Evolutionary conservation across 768 basidiomycete species (phyloP).

Genomic region (Saitozyma podzolica): DNA sequence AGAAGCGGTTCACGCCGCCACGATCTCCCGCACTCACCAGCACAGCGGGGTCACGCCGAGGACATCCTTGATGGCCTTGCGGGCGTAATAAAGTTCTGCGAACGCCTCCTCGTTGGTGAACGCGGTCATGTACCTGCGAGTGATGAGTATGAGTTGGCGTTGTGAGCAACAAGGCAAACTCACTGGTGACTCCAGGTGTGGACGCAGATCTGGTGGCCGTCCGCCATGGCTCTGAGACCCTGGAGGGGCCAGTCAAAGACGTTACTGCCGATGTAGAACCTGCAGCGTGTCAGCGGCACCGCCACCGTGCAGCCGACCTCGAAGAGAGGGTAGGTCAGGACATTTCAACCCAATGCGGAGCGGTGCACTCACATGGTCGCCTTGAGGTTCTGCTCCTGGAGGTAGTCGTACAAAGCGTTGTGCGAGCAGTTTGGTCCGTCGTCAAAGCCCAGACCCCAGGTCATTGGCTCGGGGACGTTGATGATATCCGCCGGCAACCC

Average conservation of each 20-base stretch:
- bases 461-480: constrained; percentile 45
- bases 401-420: constrained; percentile 54
- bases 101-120: constrained; percentile 50
- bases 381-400: constrained; percentile 46
- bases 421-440: constrained; percentile 54
- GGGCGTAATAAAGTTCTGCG: constrained; percentile 48
- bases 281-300: constrained; percentile 8
- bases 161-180: background rate
- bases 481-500: constrained; percentile 45
- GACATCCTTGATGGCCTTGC: constrained; percentile 41
- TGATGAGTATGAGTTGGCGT: background rate
- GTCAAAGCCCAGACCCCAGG: constrained; percentile 52
- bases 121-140: constrained; percentile 61
- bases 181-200: constrained; percentile 46
- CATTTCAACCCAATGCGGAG: too few species aligned
- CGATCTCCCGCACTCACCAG: constrained; percentile 29
- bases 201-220: constrained; percentile 51
- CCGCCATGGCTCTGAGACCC: constrained; percentile 48
- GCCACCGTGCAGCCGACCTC: too few species aligned
- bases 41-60: constrained; percentile 41
- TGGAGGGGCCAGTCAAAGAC: constrained; percentile 54
- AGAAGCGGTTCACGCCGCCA: background rate
- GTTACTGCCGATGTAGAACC: constrained; percentile 55
- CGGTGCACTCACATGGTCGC: constrained; percentile 50
- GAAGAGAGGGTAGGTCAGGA: too few species aligned